Evolutionary conservation across 2,329 filamentous ascomycete genomes (phyloP), one percentile per base, ranked within the genome.

Genomic region (Elsinoe perseae): DNA sequence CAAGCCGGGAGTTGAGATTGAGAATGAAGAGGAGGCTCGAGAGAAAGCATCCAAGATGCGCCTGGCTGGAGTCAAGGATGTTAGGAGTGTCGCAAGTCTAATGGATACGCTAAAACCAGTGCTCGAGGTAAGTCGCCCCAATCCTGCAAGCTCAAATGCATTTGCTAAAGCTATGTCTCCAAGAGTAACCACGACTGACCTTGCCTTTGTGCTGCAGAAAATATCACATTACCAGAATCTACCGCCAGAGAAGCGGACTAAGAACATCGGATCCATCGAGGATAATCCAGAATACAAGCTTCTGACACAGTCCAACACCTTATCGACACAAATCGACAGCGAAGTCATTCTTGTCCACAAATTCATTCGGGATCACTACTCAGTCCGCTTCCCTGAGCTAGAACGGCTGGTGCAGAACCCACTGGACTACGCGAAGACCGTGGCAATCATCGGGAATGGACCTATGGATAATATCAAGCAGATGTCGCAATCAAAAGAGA

Each of bases 311-410:
- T 90, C 90, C 14, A 95, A 95, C 68, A 87, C 85, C 21, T 79
- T 95, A 6, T 95, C 93, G 0, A 95, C 92, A 4, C 86, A 87
- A 61, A 96, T 97, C 63, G 91, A 95, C 63, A 89, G 88, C 67
- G 92, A 97, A 70, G 87, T 97, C 44, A 87, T 87, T 30, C 80
- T 93, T 6, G 88, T 97, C 20, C 93, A 98, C 77, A 98, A 98
- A 73, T 95, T 89, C 70, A 89, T 96, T 58, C 83, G 92, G 66
- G 93, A 98, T 66, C 89, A 96, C 72, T 98, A 98, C 74, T 95
- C 91, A 8, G 80, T 87, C 16, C 83, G 92, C 59, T 98, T 97
- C 66, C 92, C 93, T 0, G 92, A 96, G 71, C 81, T 98, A 38
- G 93, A 98, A 70, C 82, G 81, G 16, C 81, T 98, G 30, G 86